These are phyloP conservation scores for Populus hybrid DNA, from an alignment of 441 rosid genomes.

Conservation along the genomic window DNA sequence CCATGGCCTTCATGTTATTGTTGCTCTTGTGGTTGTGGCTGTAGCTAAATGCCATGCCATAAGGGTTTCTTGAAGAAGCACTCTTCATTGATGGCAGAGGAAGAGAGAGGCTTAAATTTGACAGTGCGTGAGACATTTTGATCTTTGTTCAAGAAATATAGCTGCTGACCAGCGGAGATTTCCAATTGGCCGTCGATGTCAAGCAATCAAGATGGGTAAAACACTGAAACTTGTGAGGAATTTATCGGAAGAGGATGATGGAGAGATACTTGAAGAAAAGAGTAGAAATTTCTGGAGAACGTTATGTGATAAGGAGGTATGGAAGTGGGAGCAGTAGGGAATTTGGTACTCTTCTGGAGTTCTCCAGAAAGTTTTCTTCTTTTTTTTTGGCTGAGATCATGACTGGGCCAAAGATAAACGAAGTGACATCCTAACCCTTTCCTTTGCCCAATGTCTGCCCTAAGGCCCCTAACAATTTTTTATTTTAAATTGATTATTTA, in stretches of 20 bases:
- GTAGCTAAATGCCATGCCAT: background rate
- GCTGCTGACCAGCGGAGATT: too few species aligned
- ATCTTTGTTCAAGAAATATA: background rate
- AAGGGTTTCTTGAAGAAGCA: slow-evolving; percentile 1
- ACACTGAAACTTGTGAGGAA: background rate
- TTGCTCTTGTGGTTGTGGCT: background rate
- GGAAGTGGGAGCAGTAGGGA: background rate
- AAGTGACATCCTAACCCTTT: background rate
- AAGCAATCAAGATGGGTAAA: background rate
- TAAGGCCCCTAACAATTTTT: too few species aligned
- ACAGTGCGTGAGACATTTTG: slow-evolving; percentile 33
- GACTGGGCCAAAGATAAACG: background rate
- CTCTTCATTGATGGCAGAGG: slow-evolving; percentile 12
- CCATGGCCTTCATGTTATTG: slow-evolving; percentile 25
- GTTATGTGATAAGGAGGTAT: background rate
- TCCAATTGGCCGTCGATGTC: too few species aligned
- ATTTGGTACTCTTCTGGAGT: slow-evolving; percentile 24
- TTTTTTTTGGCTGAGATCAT: background rate
- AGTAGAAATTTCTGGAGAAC: slow-evolving; percentile 28
- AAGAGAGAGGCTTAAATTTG: slow-evolving; percentile 26
- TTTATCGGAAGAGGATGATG: background rate
- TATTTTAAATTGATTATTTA: too few species aligned
- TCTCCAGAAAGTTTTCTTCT: slow-evolving; percentile 18
- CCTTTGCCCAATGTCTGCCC: too few species aligned
- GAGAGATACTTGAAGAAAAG: slow-evolving; percentile 12